A percentile compares a stretch with the other conserved stretches of the same genome.
phyloP scores from a whole-genome alignment of 192 early-diverging fungal species.

The Gaertneriomyces semiglobifer region DNA sequence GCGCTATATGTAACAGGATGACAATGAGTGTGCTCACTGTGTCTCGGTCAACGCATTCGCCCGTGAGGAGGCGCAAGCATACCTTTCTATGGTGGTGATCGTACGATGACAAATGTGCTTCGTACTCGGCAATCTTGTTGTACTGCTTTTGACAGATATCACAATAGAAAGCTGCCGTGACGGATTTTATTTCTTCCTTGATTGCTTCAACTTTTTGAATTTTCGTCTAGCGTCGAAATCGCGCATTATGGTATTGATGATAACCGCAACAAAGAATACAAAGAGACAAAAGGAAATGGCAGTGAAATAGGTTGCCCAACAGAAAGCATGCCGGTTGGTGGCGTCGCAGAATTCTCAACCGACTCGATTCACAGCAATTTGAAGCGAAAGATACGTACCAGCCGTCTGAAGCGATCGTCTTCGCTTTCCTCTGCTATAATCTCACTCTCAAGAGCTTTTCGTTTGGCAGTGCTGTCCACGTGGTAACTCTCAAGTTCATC shows the following conservation, averaged over 20 bases:
- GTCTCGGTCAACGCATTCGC: not conserved
- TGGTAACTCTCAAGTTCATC: slow-evolving; percentile 51
- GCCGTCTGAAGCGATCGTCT: slow-evolving; percentile 29
- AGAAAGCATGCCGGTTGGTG: no score
- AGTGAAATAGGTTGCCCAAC: not conserved
- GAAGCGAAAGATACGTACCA: no score
- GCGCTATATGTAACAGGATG: slow-evolving; percentile 36
- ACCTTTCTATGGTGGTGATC: slow-evolving; percentile 79
- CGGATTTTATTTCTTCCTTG: slow-evolving; percentile 56
- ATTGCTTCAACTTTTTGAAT: slow-evolving; percentile 48
- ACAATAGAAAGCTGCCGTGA: slow-evolving; percentile 70
- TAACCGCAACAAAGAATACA: not conserved
- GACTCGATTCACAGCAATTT: no score
- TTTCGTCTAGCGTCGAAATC: slow-evolving; percentile 32
- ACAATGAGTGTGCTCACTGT: not conserved
- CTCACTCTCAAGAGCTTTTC: slow-evolving; percentile 65
- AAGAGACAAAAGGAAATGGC: not conserved
- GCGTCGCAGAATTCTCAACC: no score
- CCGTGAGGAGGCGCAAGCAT: not conserved
- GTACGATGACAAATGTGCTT: slow-evolving; percentile 70
- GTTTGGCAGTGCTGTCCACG: slow-evolving; percentile 53
- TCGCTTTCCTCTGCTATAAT: slow-evolving; percentile 63
- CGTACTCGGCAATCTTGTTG: slow-evolving; percentile 69
- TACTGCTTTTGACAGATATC: slow-evolving; percentile 78
- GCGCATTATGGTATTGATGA: no score